Conservation (phyloP, 495 filamentous ascomycete genomes). For the Penicillium cinerascens region DNA sequence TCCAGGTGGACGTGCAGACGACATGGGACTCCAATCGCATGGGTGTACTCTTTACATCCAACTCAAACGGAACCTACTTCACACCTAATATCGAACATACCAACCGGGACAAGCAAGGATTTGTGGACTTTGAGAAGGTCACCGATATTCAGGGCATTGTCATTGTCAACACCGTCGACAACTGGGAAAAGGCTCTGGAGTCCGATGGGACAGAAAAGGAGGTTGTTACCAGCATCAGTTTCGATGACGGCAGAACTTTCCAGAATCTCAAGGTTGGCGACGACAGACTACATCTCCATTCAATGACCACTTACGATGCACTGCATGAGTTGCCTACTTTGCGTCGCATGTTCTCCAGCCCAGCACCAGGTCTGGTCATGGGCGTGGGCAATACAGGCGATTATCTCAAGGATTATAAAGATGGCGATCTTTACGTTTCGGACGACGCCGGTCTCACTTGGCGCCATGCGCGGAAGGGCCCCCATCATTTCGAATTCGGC, state of each 20-base stretch:
- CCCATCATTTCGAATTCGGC: constrained; percentile 93
- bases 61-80: constrained; percentile 95
- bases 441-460: constrained; percentile 89
- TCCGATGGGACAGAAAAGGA: constrained; percentile 53
- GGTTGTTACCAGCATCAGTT: constrained; percentile 76
- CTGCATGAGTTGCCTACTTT: constrained; percentile 53
- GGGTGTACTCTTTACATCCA: constrained; percentile 87
- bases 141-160: constrained; percentile 85
- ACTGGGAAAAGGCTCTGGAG: constrained; percentile 70
- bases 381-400: constrained; percentile 85
- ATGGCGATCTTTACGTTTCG: constrained; percentile 80
- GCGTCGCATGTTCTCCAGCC: constrained; percentile 89
- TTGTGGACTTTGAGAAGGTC: constrained; percentile 93
- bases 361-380: constrained; percentile 89
- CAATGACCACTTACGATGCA: constrained; percentile 62
- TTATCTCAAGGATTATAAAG: constrained; percentile 57
- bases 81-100: constrained; percentile 85
- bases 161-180: constrained; percentile 83
- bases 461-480: constrained; percentile 66
- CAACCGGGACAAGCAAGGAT: constrained; percentile 66
- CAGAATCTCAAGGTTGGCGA: constrained; percentile 57
- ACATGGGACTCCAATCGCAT: constrained; percentile 59
- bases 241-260: constrained; percentile 87
- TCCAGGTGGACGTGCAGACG: constrained; percentile 90
- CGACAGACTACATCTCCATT: constrained; percentile 77